These are phyloP conservation scores for Chlorella vulgaris DNA, from an alignment of 139 green algal genomes.

Conservation along the genomic window DNA sequence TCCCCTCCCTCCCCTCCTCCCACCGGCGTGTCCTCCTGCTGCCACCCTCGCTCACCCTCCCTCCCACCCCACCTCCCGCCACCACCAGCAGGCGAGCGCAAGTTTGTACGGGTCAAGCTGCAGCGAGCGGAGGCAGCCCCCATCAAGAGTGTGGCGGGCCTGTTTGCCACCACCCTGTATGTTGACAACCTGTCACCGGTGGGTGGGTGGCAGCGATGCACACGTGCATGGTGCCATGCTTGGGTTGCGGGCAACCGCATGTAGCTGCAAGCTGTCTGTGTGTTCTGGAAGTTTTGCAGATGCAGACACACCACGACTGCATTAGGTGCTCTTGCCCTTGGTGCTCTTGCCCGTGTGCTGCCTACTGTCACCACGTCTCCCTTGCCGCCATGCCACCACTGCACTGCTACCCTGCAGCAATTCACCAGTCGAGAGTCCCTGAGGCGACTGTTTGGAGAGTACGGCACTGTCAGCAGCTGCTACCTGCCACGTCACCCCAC, in stretches of 20 bases:
- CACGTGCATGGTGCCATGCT: not conserved
- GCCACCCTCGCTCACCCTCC: not conserved
- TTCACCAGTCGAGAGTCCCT: slow-evolving; percentile 5
- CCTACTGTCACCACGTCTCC: no score
- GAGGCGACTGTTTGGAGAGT: slow-evolving; percentile 22
- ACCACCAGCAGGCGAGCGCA: not conserved
- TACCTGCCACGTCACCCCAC: slow-evolving; percentile 5
- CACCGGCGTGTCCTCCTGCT: not conserved
- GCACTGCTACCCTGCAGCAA: no score
- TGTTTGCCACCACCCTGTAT: slow-evolving; percentile 62
- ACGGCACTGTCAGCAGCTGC: slow-evolving; percentile 21
- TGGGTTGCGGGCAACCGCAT: not conserved
- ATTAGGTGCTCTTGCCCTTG: not conserved
- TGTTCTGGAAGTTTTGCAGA: no score
- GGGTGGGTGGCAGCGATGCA: not conserved
- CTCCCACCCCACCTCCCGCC: no score
- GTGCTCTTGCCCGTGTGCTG: no score
- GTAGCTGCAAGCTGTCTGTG: no score
- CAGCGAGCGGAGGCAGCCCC: slow-evolving; percentile 52
- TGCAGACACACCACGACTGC: no score
- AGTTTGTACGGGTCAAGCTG: slow-evolving; percentile 43
- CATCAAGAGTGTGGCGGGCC: slow-evolving; percentile 40
- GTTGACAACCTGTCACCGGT: slow-evolving; percentile 52
- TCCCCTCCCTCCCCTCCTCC: no score
- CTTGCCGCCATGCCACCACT: no score